A percentile compares a stretch with the other conserved stretches of the same genome.
phyloP scores from a whole-genome alignment of 306 rosid species.

The Rubus parviflorus region DNA sequence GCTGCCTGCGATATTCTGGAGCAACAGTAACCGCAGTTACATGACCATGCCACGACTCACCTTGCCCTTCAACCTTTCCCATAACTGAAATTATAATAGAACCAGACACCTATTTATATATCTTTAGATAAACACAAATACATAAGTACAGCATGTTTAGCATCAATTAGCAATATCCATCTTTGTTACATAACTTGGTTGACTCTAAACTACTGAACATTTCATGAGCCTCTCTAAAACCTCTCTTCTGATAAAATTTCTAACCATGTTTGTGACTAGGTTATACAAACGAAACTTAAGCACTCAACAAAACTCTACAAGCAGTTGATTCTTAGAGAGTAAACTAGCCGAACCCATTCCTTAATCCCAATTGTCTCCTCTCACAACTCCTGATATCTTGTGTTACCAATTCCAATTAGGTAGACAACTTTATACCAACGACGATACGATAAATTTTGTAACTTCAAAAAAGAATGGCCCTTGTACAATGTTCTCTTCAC shows the following conservation, averaged over 20 bases:
- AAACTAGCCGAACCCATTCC: neutral
- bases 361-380: neutral
- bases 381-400: neutral
- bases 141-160: neutral
- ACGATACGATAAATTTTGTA: neutral
- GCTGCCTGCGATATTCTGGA: conserved; percentile 93
- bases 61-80: conserved; percentile 99
- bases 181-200: neutral
- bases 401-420: neutral
- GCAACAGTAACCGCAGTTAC: conserved; percentile 95
- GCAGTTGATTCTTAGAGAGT: too few species aligned
- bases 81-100: conserved; percentile 57
- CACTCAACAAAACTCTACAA: neutral
- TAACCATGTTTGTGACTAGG: neutral
- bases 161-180: neutral
- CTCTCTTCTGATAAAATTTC: neutral
- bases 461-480: neutral
- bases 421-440: neutral
- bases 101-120: neutral
- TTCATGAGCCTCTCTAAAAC: neutral
- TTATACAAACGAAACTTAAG: neutral
- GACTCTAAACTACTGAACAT: neutral
- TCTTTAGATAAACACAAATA: neutral
- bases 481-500: neutral
- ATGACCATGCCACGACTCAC: conserved; percentile 99